These are phyloP conservation scores for Ceratobasidium sp. DNA, from an alignment of 1,284 basidiomycete genomes.

Conservation along the genomic window DNA sequence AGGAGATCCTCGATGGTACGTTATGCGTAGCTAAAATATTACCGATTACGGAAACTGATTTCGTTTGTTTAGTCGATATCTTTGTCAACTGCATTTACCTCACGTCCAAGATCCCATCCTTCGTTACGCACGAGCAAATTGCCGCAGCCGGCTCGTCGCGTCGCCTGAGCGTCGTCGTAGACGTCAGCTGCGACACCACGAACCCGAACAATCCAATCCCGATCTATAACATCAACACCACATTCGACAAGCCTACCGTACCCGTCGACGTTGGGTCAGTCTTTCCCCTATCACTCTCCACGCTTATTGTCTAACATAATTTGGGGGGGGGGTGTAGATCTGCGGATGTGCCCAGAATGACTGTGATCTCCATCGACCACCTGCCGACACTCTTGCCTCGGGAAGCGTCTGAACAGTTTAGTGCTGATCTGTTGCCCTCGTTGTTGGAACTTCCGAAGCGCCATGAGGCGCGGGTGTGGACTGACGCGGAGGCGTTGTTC, in stretches of 20 bases:
- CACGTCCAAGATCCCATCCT: constrained; percentile 88
- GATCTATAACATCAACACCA: constrained; percentile 96
- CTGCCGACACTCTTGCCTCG: constrained; percentile 95
- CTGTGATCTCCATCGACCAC: constrained; percentile 97
- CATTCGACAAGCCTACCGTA: constrained; percentile 94
- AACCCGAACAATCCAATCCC: constrained; percentile 99
- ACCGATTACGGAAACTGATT: not conserved
- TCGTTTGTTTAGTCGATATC: constrained; percentile 79
- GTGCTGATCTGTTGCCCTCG: constrained; percentile 90
- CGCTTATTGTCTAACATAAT: not conserved
- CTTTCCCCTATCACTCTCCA: constrained; percentile 23
- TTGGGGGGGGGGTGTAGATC: constrained; percentile 3
- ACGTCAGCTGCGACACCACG: constrained; percentile 99
- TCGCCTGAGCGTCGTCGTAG: constrained; percentile 88
- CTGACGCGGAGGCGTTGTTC: constrained; percentile 90
- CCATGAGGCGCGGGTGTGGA: constrained; percentile 83
- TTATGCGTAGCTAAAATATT: not conserved
- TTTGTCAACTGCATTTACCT: constrained; percentile 99
- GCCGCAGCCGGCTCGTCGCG: constrained; percentile 77
- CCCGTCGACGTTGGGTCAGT: constrained; percentile 84
- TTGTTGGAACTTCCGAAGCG: constrained; percentile 82
- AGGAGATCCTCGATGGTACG: constrained; percentile 87
- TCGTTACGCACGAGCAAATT: constrained; percentile 85
- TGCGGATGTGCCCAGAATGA: constrained; percentile 67
- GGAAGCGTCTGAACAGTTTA: constrained; percentile 98